Evolutionary conservation across 768 basidiomycete genomes (phyloP).

Genomic region (Cystobasidiopsis lactophilus): DNA sequence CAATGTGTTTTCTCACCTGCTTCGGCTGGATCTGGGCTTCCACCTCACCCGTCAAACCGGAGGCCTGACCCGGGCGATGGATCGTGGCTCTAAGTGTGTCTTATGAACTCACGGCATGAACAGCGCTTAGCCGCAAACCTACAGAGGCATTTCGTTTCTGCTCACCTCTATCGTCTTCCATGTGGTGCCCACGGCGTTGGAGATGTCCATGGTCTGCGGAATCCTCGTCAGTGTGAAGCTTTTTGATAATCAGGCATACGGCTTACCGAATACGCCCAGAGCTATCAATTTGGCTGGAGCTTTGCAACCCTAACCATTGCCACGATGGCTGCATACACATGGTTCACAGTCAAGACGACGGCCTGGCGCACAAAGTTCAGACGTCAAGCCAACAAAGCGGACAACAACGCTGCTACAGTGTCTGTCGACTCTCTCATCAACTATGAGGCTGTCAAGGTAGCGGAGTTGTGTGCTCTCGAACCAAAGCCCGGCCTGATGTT

Average conservation of each 20-base stretch:
- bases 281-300: constrained; percentile 92
- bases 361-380: constrained; percentile 90
- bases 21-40: constrained; percentile 75
- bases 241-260: neutral
- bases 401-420: constrained; percentile 82
- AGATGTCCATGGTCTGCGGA: constrained; percentile 90
- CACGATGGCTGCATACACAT: constrained; percentile 75
- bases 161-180: constrained; percentile 82
- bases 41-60: constrained; percentile 86
- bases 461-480: too few species aligned
- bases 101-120: neutral
- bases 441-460: constrained; percentile 98
- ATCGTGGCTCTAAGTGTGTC: constrained; percentile 81
- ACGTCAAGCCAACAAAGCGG: constrained; percentile 80
- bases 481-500: neutral
- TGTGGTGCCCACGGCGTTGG: constrained; percentile 82
- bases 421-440: constrained; percentile 93
- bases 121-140: neutral
- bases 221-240: constrained; percentile 58
- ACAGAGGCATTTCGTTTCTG: constrained; percentile 85
- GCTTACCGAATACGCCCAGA: constrained; percentile 31
- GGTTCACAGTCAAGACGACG: constrained; percentile 92
- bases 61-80: constrained; percentile 85
- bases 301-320: constrained; percentile 73
- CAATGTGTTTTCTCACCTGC: constrained; percentile 83